A percentile compares a stretch with the other conserved stretches of the same genome.
Conservation (phyloP, 1,284 basidiomycete genomes). For the Austroboletus rostrupii region DNA sequence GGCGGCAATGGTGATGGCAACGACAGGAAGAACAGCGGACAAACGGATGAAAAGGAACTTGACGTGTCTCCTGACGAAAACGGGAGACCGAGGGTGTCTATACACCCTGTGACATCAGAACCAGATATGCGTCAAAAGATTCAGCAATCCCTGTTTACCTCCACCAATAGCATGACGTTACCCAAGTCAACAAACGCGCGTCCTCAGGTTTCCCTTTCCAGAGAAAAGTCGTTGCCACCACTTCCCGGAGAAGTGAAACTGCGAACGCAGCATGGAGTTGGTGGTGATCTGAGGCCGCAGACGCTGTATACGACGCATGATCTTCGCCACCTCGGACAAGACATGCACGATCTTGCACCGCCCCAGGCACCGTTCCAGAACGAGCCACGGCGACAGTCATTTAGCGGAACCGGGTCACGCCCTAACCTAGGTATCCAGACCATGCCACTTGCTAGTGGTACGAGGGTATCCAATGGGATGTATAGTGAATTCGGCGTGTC, state of each 20-base stretch:
- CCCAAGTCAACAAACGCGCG: constrained; percentile 30
- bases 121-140: constrained; percentile 52
- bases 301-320: constrained; percentile 64
- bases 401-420: constrained; percentile 57
- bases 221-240: constrained; percentile 75
- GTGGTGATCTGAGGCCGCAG: constrained; percentile 51
- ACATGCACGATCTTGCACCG: constrained; percentile 46
- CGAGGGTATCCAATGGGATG: constrained; percentile 32
- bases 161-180: constrained; percentile 29
- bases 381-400: constrained; percentile 68
- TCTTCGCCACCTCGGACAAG: constrained; percentile 42
- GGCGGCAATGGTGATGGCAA: constrained; percentile 52
- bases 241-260: constrained; percentile 55
- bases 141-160: constrained; percentile 33
- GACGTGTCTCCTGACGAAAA: constrained; percentile 33
- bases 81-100: constrained; percentile 33
- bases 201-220: constrained; percentile 37
- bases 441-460: constrained; percentile 36
- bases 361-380: constrained; percentile 62
- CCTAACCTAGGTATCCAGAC: constrained; percentile 49
- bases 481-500: constrained; percentile 69
- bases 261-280: constrained; percentile 35
- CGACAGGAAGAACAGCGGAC: constrained; percentile 37
- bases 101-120: constrained; percentile 54
- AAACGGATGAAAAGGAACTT: constrained; percentile 37